Percentiles rank a stretch among this genome's conserved stretches.
phyloP scores from a whole-genome alignment of 257 asterid species.

The Asclepias syriaca region DNA sequence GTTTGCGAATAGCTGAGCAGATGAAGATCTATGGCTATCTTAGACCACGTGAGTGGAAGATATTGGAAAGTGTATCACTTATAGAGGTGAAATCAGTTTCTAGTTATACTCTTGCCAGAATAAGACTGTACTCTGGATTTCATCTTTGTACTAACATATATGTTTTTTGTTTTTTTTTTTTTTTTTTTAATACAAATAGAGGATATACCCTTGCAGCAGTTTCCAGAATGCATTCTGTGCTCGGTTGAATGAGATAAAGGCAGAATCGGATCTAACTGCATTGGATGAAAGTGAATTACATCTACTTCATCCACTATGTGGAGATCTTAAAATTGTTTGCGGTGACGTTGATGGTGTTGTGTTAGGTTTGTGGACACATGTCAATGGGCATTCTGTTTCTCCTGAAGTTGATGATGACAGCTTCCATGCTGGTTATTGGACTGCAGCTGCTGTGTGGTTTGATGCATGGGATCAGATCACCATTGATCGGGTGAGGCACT shows the following conservation, averaged over 20 bases:
- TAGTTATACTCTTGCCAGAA: slow-evolving; percentile 22
- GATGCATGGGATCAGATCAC: slow-evolving; percentile 93
- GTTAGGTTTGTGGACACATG: slow-evolving; percentile 76
- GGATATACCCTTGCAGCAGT: slow-evolving; percentile 94
- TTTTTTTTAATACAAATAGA: slow-evolving; percentile 34
- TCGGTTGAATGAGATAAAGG: slow-evolving; percentile 45
- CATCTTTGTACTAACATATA: slow-evolving; percentile 45
- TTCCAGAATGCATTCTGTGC: slow-evolving; percentile 58
- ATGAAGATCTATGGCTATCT: slow-evolving; percentile 66
- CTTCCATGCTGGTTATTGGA: slow-evolving; percentile 80
- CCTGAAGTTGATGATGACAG: slow-evolving; percentile 71
- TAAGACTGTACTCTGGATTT: slow-evolving; percentile 17
- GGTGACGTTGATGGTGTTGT: slow-evolving; percentile 97
- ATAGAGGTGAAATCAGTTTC: slow-evolving; percentile 62
- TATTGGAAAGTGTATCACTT: slow-evolving; percentile 69
- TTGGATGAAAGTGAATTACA: slow-evolving; percentile 39
- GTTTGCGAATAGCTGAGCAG: slow-evolving; percentile 69
- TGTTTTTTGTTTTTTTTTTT: slow-evolving; percentile 24
- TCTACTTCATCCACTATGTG: slow-evolving; percentile 50
- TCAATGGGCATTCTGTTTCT: slow-evolving; percentile 44
- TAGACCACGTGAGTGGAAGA: slow-evolving; percentile 67
- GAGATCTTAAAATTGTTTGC: slow-evolving; percentile 47
- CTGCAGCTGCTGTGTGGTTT: slow-evolving; percentile 93
- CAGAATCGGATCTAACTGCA: slow-evolving; percentile 37
- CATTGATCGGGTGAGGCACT: slow-evolving; percentile 77